These are phyloP conservation scores for Solanum raphanifolium DNA, from an alignment of 257 asterid species.

Conservation along the genomic window DNA sequence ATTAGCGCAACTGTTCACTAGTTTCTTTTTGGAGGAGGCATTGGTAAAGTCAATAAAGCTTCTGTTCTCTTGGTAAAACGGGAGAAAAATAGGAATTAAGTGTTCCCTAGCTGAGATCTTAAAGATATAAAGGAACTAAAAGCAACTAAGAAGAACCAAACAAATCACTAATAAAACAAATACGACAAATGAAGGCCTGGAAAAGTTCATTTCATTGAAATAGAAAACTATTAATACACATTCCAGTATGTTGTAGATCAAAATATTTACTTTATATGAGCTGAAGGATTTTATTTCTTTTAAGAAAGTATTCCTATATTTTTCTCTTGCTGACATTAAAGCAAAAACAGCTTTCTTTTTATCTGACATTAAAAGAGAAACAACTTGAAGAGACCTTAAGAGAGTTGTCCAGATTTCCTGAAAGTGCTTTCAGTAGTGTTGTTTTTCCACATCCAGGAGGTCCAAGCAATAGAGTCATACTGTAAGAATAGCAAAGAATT, in stretches of 20 bases:
- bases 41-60: neutral
- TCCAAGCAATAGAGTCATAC: conserved; percentile 59
- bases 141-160: neutral
- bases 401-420: conserved; percentile 50
- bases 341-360: neutral
- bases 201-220: neutral
- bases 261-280: neutral
- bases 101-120: neutral
- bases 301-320: neutral
- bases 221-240: neutral
- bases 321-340: neutral
- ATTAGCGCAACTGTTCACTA: neutral
- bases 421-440: conserved; percentile 56
- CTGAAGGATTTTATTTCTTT: neutral
- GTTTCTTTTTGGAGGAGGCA: neutral
- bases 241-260: neutral
- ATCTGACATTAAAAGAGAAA: neutral
- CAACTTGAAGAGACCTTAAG: conserved; percentile 31
- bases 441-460: conserved; percentile 82
- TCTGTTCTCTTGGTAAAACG: neutral
- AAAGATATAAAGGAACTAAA: neutral
- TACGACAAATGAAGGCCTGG: neutral
- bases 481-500: conserved; percentile 13
- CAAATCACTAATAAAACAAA: neutral
- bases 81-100: neutral